Evolutionary conservation across 352 stramenopile genomes (phyloP).

Genomic region (Saprolegnia parasitica): DNA sequence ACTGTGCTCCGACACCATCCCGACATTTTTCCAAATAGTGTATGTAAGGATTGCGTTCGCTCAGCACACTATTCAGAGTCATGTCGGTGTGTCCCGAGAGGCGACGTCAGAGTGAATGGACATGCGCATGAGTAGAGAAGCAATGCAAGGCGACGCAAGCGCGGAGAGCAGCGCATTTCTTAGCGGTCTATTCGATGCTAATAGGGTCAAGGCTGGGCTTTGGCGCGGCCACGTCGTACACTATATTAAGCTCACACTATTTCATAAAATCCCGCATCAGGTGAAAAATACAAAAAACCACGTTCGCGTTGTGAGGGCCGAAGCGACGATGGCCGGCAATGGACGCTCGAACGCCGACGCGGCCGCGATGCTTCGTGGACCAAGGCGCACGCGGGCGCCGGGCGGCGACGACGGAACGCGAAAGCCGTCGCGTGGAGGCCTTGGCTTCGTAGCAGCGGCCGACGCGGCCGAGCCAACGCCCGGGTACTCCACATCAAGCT

Average conservation of each 20-base stretch:
- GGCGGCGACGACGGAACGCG: not conserved
- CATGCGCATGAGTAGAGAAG: too few species aligned
- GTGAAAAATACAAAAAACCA: not conserved
- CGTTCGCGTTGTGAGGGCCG: not conserved
- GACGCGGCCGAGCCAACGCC: not conserved
- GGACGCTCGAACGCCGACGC: not conserved
- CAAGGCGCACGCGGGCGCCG: not conserved
- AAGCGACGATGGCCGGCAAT: slow-evolving; percentile 1
- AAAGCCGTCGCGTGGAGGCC: slow-evolving; percentile 2
- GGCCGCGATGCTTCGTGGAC: not conserved
- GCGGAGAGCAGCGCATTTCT: too few species aligned
- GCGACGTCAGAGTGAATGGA: too few species aligned
- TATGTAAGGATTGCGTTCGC: not conserved
- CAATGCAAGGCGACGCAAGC: too few species aligned
- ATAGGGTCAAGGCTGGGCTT: too few species aligned
- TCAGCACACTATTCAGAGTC: too few species aligned
- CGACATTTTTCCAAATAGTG: not conserved
- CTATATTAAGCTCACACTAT: too few species aligned
- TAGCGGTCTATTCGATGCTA: too few species aligned
- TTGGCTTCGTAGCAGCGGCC: slow-evolving; percentile 7
- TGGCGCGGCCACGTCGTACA: too few species aligned
- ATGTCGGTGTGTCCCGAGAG: too few species aligned
- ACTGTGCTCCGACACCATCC: not conserved
- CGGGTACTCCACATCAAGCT: slow-evolving; percentile 12
- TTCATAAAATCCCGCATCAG: not conserved